These are phyloP conservation scores for Mycotypha africana DNA, from an alignment of 371 early-diverging fungal genomes.

Conservation along the genomic window DNA sequence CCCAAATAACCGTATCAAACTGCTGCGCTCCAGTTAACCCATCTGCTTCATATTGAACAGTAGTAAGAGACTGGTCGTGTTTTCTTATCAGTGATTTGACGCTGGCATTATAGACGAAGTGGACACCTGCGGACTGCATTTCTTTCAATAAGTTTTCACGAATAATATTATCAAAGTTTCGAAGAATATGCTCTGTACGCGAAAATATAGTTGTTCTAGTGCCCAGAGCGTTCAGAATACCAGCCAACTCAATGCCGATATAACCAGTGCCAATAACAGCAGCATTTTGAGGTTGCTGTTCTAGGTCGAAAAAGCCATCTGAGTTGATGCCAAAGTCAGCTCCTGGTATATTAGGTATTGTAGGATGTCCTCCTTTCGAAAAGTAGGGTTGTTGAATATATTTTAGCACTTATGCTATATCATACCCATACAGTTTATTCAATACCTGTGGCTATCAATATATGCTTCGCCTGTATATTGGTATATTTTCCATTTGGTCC, in stretches of 20 bases:
- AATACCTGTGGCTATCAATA: slow-evolving; percentile 86
- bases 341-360: slow-evolving; percentile 72
- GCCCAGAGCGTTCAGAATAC: slow-evolving; percentile 85
- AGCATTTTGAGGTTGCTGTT: slow-evolving; percentile 84
- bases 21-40: slow-evolving; percentile 36
- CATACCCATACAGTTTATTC: no score
- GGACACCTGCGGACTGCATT: slow-evolving; percentile 63
- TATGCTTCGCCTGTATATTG: slow-evolving; percentile 63
- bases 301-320: slow-evolving; percentile 94
- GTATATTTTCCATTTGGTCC: slow-evolving; percentile 1
- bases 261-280: slow-evolving; percentile 83
- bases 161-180: slow-evolving; percentile 85
- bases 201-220: slow-evolving; percentile 78
- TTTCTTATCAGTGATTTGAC: slow-evolving; percentile 32
- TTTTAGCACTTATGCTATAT: no score
- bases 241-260: slow-evolving; percentile 95
- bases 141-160: slow-evolving; percentile 72
- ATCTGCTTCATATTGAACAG: slow-evolving; percentile 35
- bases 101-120: slow-evolving; percentile 61
- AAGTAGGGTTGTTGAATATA: no score
- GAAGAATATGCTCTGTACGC: slow-evolving; percentile 76
- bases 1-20: slow-evolving; percentile 75
- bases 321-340: slow-evolving; percentile 81
- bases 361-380: no score
- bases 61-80: slow-evolving; percentile 20